Base-by-base conservation (phyloP, 495 filamentous ascomycete genomes). In the Halenospora varia region DNA sequence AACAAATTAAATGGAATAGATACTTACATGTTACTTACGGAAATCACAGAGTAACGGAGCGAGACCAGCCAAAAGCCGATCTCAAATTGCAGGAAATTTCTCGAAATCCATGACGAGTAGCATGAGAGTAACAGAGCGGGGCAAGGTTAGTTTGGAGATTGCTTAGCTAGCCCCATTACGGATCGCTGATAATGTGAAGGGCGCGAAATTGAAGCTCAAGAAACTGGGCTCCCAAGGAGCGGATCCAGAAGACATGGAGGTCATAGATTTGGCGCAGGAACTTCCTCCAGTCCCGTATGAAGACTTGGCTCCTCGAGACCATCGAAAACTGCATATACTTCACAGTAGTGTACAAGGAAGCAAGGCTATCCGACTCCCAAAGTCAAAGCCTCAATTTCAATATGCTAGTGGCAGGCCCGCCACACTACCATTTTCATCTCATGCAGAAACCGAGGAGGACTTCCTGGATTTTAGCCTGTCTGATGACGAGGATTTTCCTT, bases 401-500 rank as follows among this genome's bases (percentile, higher is more conserved):
- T 71, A 68, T 50, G 57, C 45, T 46, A 57, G 53, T 35, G 66
- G 67, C 25, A 60, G 59, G 15, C 29, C 56, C 40, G 23, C 62
- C 40, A n/a, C 51, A 20, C 45, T 59, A 19, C 53, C 39, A 2
- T 66, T 57, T 24, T 41, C 59, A 15, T 26, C 39, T 19, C 26
- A 55, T 47, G 46, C 29, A 22, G 25, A 52, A 23, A 22, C 40
- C 18, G 44, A 3, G 3, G 18, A 25, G 23, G 13, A 60, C 13
- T n/a, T 51, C 20, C 73, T 70, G 55, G 73, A 76, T 25, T 74
- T 70, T 51, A 68, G 60, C 1, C 64, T 69, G 51, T 68, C 68
- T 45, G 63, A 58, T n/a, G 64, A 73, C 20, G 67, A 70, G 15
- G 72, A 75, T 51, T 57, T 80, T n/a, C 75, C 74, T 23, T 74